Evolutionary conservation across 352 stramenopile genomes (phyloP), one percentile per base, ranked within the genome.

Genomic region (Phytophthora sojae): DNA sequence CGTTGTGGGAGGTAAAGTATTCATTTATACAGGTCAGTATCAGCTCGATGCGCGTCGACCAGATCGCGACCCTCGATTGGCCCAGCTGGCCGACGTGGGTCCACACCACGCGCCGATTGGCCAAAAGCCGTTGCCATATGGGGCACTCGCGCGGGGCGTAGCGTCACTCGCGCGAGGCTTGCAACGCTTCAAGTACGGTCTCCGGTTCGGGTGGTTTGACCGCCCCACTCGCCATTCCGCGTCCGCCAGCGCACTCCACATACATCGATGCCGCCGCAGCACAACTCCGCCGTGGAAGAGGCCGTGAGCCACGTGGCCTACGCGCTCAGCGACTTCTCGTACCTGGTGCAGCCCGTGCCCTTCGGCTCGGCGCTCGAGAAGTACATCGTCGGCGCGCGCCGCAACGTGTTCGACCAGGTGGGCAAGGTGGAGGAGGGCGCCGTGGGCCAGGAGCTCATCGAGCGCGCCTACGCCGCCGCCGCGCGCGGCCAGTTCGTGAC

Each of bases 401-500:
- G 83, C 73, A 93, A 91, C 50, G 85, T 93, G n/a, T 93, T 93
- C 62, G 85, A 91, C 78, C 83, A 91, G 67, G 85, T 93, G 29
- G 85, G 83, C 66, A 90, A 91, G 55, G 64, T 93, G 44, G 54
- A 76, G 62, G 73, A 85, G 47, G 59, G 74, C 26, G 25, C 61
- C n/a, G 76, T 76, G 17, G 84, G 77, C 54, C 81, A 92, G 45
- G 82, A 92, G 70, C 76, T 92, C 21, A 77, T 92, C 42, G 85
- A 93, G 52, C 64, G 79, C 39, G 84, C 86, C 19, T 92, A 92
- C 63, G 82, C 82, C 14, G 82, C 84, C 30, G 81, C 83, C 30
- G 80, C 81, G 68, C 73, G 74, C 49, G 94, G 93, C 2, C 88
- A 95, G 72, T 92, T 97, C 67, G 92, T 95, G 60, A 97, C 94